Conservation (phyloP, 768 basidiomycete genomes). For the Tephrocybe rancida region DNA sequence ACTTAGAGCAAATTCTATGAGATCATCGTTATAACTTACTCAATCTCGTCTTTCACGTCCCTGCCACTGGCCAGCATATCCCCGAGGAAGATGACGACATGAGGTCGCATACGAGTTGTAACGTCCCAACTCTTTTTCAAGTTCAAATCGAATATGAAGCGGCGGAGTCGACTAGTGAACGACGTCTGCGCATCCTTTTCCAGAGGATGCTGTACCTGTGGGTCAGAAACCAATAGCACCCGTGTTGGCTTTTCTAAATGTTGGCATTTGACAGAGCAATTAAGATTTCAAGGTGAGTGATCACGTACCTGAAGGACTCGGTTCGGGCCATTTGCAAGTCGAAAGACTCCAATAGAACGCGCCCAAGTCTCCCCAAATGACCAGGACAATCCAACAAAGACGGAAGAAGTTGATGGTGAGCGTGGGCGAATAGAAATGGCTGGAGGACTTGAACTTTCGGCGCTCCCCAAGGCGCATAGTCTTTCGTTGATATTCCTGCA, state of each 20-base stretch:
- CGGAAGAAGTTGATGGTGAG: slow-evolving; percentile 21
- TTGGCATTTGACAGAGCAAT: neutral
- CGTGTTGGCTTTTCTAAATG: slow-evolving; percentile 41
- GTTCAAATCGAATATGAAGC: slow-evolving; percentile 56
- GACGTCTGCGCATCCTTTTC: slow-evolving; percentile 37
- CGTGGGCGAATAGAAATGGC: slow-evolving; percentile 20
- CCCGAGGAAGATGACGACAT: slow-evolving; percentile 74
- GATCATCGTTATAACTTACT: slow-evolving; percentile 31
- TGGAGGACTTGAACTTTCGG: slow-evolving; percentile 13
- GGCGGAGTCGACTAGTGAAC: slow-evolving; percentile 42
- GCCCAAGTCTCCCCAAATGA: slow-evolving; percentile 70
- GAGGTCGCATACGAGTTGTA: slow-evolving; percentile 54
- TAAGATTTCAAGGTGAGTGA: slow-evolving; percentile 2
- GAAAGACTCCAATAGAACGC: slow-evolving; percentile 60
- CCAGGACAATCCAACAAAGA: slow-evolving; percentile 18
- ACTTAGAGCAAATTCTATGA: neutral
- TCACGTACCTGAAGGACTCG: slow-evolving; percentile 24
- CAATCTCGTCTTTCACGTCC: slow-evolving; percentile 45
- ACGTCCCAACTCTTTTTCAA: slow-evolving; percentile 75
- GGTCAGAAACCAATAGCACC: slow-evolving; percentile 71
- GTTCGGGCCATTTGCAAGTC: slow-evolving; percentile 61
- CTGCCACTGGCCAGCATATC: slow-evolving; percentile 75
- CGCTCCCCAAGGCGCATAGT: slow-evolving; percentile 23
- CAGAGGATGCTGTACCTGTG: slow-evolving; percentile 55
- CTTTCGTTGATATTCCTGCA: neutral